Evolutionary conservation across 2,329 filamentous ascomycete genomes (phyloP).

Genomic region (Monilinia polystroma): DNA sequence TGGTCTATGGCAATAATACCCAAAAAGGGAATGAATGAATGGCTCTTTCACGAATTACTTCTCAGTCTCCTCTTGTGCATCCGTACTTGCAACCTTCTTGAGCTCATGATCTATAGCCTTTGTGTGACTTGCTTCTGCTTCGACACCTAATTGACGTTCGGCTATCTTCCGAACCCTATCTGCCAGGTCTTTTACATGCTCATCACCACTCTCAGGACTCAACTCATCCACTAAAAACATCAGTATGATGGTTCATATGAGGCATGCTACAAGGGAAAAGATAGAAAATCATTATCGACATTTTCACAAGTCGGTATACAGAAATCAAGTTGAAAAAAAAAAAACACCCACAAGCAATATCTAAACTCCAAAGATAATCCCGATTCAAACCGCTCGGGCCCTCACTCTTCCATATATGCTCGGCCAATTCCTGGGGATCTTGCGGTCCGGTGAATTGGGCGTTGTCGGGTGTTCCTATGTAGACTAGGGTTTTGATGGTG

Average conservation of each 20-base stretch:
- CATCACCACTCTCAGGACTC: conserved; percentile 74
- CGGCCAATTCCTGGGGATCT: conserved; percentile 72
- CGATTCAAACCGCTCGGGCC: conserved; percentile 88
- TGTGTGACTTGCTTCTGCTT: conserved; percentile 27
- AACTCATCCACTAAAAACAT: conserved; percentile 57
- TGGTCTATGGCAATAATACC: conserved; percentile 36
- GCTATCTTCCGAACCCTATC: conserved; percentile 66
- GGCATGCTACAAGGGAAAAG: not conserved
- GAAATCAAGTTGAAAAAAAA: not conserved
- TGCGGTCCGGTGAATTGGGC: conserved; percentile 87
- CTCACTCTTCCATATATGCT: conserved; percentile 72
- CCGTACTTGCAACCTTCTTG: conserved; percentile 49
- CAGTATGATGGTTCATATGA: not conserved
- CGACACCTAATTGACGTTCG: conserved; percentile 30
- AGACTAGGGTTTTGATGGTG: conserved; percentile 65
- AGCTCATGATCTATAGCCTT: conserved; percentile 42
- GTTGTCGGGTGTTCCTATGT: conserved; percentile 92
- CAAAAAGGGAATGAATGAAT: conserved; percentile 31
- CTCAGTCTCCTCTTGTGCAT: conserved; percentile 62
- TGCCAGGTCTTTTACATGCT: conserved; percentile 81
- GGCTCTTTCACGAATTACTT: conserved; percentile 39
- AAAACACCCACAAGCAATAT: conserved; percentile 53
- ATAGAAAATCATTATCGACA: too few relatives aligned
- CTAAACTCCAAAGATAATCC: conserved; percentile 83
- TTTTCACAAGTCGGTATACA: not conserved